Evolutionary conservation across 2,329 filamentous ascomycete species (phyloP), one percentile per base, ranked within the genome.

Genomic region (Hysterium pulicare): DNA sequence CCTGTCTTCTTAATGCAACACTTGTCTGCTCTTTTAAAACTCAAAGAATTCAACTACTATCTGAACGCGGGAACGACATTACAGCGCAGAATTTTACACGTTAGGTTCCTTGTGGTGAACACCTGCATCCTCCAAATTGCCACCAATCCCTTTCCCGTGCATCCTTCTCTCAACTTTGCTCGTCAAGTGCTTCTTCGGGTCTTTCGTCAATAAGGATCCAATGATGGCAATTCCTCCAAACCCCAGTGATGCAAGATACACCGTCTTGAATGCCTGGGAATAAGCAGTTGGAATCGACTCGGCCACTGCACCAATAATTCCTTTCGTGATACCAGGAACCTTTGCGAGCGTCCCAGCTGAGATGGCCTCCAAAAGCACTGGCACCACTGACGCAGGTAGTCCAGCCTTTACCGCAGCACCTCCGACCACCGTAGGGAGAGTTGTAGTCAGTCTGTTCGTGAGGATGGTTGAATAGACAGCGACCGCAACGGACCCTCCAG

Each of bases 181-280:
- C 6, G 48, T 53, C 31, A 51, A 19, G 22, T 51, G 44, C 33
- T 49, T 49, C 38, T 49, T 42, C 1, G 46, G 46, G 34, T 51
- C 44, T 19, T 41, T 37, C 8, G 48, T 44, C 21, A 53, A 32
- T 10, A 53, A 22, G 24, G 43, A 45, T 10, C 46, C 50, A 34
- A 49, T 47, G 20, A 53, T 49, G 1, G 50, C 50, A 21, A 51
- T 49, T 19, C 42, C 50, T 36, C 48, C 48, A 40, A 53, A 53
- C 9, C 46, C 50, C 15, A 49, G n/a, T 9, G 45, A 49, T 11
- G 48, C 44, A 6, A 53, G 44, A 41, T 53, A 53, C 3, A 53
- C 50, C 2, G 43, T 51, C 42, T 53, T 53, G 44, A 53, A 53
- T 2, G 45, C 42, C 22, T 48, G 39, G 6, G 35, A 31, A 31